Evolutionary conservation across 352 stramenopile species (phyloP).

Genomic region (Peronospora belbahrii): DNA sequence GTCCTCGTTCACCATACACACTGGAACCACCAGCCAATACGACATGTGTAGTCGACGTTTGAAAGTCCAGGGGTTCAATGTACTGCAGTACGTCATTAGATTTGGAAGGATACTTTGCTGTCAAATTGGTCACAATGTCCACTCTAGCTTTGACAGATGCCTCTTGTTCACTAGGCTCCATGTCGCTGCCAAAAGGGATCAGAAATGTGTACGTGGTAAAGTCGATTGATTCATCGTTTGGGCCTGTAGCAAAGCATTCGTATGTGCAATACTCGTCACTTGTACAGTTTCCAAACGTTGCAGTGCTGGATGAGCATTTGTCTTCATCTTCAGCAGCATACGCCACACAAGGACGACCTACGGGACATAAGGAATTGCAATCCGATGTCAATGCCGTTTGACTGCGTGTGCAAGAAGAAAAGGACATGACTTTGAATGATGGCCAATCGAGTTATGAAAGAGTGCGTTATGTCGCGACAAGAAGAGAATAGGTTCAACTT

Average conservation of each 20-base stretch:
- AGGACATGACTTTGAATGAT: slow-evolving; percentile 2
- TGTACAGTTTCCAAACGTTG: slow-evolving; percentile 31
- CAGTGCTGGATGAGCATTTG: slow-evolving; percentile 6
- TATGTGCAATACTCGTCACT: slow-evolving; percentile 36
- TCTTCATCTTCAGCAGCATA: slow-evolving; percentile 23
- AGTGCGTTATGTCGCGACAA: background rate
- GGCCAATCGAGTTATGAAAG: slow-evolving; percentile 5
- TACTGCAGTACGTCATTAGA: slow-evolving; percentile 31
- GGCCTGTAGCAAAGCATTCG: slow-evolving; percentile 49
- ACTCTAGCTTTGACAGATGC: background rate
- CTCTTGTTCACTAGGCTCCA: slow-evolving; percentile 7
- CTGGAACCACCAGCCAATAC: slow-evolving; percentile 45
- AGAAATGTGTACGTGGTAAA: slow-evolving; percentile 53
- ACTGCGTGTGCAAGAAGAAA: slow-evolving; percentile 24
- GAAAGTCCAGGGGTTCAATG: slow-evolving; percentile 33
- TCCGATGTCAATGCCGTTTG: slow-evolving; percentile 39
- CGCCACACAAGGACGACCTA: slow-evolving; percentile 47
- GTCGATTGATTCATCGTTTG: slow-evolving; percentile 42
- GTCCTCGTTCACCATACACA: slow-evolving; percentile 35
- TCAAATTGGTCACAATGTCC: slow-evolving; percentile 6
- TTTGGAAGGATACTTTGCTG: slow-evolving; percentile 29
- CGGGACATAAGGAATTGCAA: slow-evolving; percentile 36
- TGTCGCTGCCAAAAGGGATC: slow-evolving; percentile 37
- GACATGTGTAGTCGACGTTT: slow-evolving; percentile 23
- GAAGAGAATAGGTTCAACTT: slow-evolving; percentile 1